Conservation (phyloP, 768 basidiomycete species). For the Phaffia tasmanica region DNA sequence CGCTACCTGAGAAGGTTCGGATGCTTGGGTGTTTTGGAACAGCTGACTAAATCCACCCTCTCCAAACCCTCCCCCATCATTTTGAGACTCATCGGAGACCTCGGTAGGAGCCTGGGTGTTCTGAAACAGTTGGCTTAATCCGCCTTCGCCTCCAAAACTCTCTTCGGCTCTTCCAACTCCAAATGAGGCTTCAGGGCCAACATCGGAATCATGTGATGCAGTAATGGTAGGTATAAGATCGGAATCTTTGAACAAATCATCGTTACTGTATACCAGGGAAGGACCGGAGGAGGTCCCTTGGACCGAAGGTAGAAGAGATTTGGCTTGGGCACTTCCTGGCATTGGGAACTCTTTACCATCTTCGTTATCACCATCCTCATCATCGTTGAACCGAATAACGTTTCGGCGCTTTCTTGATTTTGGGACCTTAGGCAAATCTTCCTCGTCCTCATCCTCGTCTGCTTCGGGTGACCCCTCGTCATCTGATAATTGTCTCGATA, state of each 20-base stretch:
- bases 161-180: conserved; percentile 1
- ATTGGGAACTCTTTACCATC: conserved; percentile 26
- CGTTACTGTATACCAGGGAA: no score
- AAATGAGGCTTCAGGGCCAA: conserved; percentile 12
- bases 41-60: conserved; percentile 34
- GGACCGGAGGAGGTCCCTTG: not conserved
- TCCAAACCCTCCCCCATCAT: not conserved
- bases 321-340: conserved; percentile 25
- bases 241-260: no score
- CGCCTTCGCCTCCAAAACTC: conserved; percentile 4
- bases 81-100: conserved; percentile 12
- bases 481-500: conserved; percentile 34
- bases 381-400: conserved; percentile 30
- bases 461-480: conserved; percentile 38
- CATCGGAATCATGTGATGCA: not conserved
- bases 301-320: conserved; percentile 10
- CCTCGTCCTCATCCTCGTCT: conserved; percentile 14
- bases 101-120: conserved; percentile 28
- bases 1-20: conserved; percentile 2
- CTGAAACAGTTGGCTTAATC: conserved; percentile 35
- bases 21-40: conserved; percentile 33
- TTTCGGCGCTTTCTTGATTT: not conserved
- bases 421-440: not conserved
- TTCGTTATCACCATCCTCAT: conserved; percentile 37
- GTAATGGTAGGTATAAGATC: no score